Evolutionary conservation across 306 rosid species (phyloP).

Genomic region (Inga oerstediana): DNA sequence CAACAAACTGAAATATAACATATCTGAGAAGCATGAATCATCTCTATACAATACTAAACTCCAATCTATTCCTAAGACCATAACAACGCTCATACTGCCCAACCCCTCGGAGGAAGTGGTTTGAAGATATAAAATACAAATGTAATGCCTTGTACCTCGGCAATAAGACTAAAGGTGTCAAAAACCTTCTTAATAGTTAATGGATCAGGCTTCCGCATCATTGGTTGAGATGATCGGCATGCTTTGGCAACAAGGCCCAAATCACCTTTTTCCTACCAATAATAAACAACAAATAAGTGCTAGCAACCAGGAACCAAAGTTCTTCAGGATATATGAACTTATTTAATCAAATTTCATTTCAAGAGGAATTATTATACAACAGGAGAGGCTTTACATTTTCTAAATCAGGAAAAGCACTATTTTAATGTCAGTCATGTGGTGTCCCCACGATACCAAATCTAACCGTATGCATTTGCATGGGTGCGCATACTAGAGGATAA

Average conservation of each 20-base stretch:
- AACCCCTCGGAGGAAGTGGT: not conserved
- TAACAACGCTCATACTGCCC: not conserved
- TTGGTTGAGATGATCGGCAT: conserved; percentile 79
- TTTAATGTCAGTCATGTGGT: no score
- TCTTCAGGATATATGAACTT: no score
- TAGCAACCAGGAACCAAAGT: no score
- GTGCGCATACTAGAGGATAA: no score
- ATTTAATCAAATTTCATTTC: no score
- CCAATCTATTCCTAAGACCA: not conserved
- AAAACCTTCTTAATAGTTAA: conserved; percentile 78
- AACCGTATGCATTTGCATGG: no score
- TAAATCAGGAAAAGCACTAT: no score
- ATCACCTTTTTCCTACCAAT: conserved; percentile 70
- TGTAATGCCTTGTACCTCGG: conserved; percentile 56
- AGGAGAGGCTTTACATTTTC: no score
- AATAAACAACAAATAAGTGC: conserved; percentile 16
- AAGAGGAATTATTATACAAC: no score
- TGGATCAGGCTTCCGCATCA: conserved; percentile 86
- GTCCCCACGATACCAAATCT: no score
- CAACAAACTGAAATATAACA: no score
- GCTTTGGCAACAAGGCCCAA: conserved; percentile 82
- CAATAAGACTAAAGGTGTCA: conserved; percentile 67
- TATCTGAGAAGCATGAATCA: not conserved
- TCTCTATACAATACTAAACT: not conserved
- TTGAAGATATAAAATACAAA: not conserved